These are phyloP conservation scores for Pythium utonaiense DNA, from an alignment of 352 stramenopile species.

Conservation along the genomic window DNA sequence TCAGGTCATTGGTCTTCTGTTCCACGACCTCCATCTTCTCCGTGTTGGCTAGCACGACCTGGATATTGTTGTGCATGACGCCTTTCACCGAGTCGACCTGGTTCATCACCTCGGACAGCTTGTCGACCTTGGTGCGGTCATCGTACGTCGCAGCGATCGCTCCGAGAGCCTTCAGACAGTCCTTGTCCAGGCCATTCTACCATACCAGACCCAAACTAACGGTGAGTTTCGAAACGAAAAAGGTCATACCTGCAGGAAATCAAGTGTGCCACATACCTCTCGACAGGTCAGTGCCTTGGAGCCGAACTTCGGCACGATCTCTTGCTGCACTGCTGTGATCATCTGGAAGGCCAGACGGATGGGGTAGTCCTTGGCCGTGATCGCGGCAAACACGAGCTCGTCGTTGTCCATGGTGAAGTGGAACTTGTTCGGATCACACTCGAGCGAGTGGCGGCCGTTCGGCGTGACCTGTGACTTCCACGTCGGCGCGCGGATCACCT, in stretches of 20 bases:
- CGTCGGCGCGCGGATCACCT: conserved; percentile 78
- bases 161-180: conserved; percentile 60
- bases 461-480: conserved; percentile 84
- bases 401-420: conserved; percentile 89
- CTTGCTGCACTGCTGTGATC: conserved; percentile 70
- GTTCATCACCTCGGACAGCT: conserved; percentile 79
- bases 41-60: conserved; percentile 82
- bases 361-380: conserved; percentile 79
- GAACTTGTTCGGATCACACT: conserved; percentile 87
- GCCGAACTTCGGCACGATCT: conserved; percentile 72
- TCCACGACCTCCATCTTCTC: conserved; percentile 89
- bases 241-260: not conserved
- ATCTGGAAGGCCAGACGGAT: conserved; percentile 82
- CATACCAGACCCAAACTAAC: not conserved
- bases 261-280: conserved; percentile 37
- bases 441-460: conserved; percentile 83
- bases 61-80: conserved; percentile 87
- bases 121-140: conserved; percentile 85
- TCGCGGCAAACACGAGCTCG: conserved; percentile 78
- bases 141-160: conserved; percentile 72
- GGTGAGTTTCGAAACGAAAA: not conserved
- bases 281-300: conserved; percentile 71
- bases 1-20: conserved; percentile 86
- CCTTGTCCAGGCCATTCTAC: conserved; percentile 73
- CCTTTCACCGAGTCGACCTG: conserved; percentile 80